Evolutionary conservation across 768 basidiomycete genomes (phyloP).

Genomic region (Gloeostereum incarnatum): DNA sequence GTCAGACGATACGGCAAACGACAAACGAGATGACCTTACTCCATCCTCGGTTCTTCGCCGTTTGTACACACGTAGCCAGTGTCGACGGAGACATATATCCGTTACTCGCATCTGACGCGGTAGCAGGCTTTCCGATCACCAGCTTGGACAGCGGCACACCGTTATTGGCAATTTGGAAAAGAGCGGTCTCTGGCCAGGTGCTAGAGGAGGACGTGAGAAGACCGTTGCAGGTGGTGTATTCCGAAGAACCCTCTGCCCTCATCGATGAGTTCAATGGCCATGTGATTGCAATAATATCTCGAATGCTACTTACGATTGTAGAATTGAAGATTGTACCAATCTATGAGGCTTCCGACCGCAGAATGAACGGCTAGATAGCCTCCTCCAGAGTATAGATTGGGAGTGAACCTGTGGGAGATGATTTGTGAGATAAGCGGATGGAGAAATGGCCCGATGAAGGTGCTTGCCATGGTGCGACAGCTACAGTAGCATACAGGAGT

Average conservation of each 20-base stretch:
- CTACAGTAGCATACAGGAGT: constrained; percentile 13
- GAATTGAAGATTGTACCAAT: constrained; percentile 54
- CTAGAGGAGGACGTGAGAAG: constrained; percentile 51
- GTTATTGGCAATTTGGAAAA: constrained; percentile 48
- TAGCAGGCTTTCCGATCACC: constrained; percentile 69
- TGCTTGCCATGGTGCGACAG: constrained; percentile 38
- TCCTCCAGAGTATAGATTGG: constrained; percentile 31
- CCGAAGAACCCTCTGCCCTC: constrained; percentile 43
- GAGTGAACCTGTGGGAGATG: constrained; percentile 27
- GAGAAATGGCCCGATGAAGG: background rate
- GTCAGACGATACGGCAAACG: background rate
- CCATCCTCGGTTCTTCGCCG: constrained; percentile 61
- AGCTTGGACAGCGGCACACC: constrained; percentile 56
- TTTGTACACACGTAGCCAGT: constrained; percentile 47
- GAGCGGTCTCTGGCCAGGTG: constrained; percentile 52
- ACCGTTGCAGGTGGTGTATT: constrained; percentile 55
- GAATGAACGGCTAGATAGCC: constrained; percentile 48
- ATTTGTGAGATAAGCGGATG: constrained; percentile 1
- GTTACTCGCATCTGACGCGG: constrained; percentile 39
- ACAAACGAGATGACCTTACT: constrained; percentile 29
- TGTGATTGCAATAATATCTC: background rate
- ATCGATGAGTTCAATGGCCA: constrained; percentile 2
- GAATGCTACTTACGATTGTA: constrained; percentile 29
- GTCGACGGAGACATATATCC: constrained; percentile 53
- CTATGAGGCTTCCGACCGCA: constrained; percentile 46